Percentiles rank a stretch among this genome's conserved stretches.
phyloP scores from a whole-genome alignment of 2,329 filamentous ascomycete genomes.

The Phoma sp. region DNA sequence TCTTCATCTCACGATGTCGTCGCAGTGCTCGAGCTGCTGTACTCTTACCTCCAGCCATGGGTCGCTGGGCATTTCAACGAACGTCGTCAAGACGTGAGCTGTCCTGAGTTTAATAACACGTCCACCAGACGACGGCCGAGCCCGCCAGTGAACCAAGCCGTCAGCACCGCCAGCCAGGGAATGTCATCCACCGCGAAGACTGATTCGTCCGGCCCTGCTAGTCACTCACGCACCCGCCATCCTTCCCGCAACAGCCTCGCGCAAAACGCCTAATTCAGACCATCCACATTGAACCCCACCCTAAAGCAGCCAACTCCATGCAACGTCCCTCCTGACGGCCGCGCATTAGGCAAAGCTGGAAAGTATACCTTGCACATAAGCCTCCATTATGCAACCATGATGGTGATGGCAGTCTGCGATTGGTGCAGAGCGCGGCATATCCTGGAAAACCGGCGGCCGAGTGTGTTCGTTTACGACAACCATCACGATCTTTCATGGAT shows the following conservation, averaged over 20 bases:
- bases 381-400: constrained; percentile 7
- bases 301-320: constrained; percentile 5
- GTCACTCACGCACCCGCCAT: neutral
- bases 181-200: neutral
- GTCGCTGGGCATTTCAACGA: neutral
- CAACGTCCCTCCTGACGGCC: neutral
- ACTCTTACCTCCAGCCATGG: neutral
- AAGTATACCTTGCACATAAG: neutral
- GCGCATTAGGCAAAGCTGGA: neutral
- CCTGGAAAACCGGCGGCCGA: constrained; percentile 4
- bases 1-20: neutral
- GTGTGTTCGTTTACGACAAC: constrained; percentile 18
- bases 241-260: constrained; percentile 8
- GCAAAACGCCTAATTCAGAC: constrained; percentile 2
- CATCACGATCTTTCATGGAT: constrained; percentile 26
- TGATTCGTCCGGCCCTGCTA: neutral
- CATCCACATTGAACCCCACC: neutral
- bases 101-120: neutral
- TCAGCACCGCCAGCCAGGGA: neutral
- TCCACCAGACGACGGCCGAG: neutral
- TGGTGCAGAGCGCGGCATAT: constrained; percentile 6
- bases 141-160: neutral
- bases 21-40: neutral
- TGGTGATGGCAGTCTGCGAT: constrained; percentile 6
- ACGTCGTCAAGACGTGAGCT: neutral